Percentiles rank a stretch among this genome's conserved stretches.
Conservation (phyloP, 2,329 filamentous ascomycete species). For the Camillea tinctor region DNA sequence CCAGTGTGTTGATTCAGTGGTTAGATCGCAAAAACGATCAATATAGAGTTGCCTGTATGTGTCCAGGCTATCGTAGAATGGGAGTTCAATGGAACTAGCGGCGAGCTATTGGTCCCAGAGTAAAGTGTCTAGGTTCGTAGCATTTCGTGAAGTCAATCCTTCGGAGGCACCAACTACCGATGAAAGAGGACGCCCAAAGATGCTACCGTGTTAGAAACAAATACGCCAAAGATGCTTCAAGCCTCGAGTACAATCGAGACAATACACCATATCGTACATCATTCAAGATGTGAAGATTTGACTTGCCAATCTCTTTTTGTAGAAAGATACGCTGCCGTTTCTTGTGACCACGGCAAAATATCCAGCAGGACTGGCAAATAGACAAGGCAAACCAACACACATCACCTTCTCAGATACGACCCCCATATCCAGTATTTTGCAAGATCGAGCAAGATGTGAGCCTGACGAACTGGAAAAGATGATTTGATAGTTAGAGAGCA, state of each 20-base stretch:
- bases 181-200: conserved; percentile 12
- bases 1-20: background rate
- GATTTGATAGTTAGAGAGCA: conserved; percentile 14
- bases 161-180: conserved; percentile 3
- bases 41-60: background rate
- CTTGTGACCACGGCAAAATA: conserved; percentile 20
- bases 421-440: conserved; percentile 28
- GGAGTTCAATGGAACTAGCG: background rate
- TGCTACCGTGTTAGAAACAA: conserved; percentile 7
- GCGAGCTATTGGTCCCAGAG: background rate
- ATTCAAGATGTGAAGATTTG: conserved; percentile 18
- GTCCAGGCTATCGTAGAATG: background rate
- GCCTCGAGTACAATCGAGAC: conserved; percentile 10
- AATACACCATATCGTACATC: conserved; percentile 18
- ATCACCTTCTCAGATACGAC: conserved; percentile 23
- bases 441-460: conserved; percentile 31
- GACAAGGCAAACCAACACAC: conserved; percentile 26
- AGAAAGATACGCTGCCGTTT: conserved; percentile 6
- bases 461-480: conserved; percentile 18
- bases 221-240: conserved; percentile 11
- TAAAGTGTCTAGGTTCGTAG: background rate
- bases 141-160: background rate
- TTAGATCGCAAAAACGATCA: background rate
- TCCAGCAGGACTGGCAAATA: conserved; percentile 32
- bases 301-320: conserved; percentile 14